These are phyloP conservation scores for Termitomyces sp. DNA, from an alignment of 768 basidiomycete genomes.

Conservation along the genomic window DNA sequence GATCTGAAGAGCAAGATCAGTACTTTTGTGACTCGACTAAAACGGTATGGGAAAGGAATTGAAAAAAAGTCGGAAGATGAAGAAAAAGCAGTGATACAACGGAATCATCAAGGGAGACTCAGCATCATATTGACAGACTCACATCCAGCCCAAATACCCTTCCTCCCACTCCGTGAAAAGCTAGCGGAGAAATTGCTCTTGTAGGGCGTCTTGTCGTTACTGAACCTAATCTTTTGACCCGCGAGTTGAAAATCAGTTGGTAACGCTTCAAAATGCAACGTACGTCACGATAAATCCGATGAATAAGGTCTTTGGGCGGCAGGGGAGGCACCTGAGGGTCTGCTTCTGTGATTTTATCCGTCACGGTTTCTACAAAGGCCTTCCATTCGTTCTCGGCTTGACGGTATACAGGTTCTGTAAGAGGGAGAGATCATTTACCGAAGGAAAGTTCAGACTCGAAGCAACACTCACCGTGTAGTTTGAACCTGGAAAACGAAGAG, in stretches of 20 bases:
- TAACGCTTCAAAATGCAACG: constrained; percentile 11
- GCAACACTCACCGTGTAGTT: constrained; percentile 54
- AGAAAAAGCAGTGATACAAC: background rate
- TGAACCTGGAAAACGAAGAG: constrained; percentile 55
- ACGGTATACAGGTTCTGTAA: constrained; percentile 69
- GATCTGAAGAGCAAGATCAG: constrained; percentile 35
- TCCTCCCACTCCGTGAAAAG: constrained; percentile 85
- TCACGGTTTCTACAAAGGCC: constrained; percentile 71
- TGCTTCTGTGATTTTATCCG: constrained; percentile 57
- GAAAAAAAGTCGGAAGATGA: background rate
- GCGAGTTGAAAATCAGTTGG: no score
- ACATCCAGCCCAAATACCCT: constrained; percentile 88
- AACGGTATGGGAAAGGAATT: background rate
- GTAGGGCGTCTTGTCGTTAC: constrained; percentile 95
- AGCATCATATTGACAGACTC: constrained; percentile 22
- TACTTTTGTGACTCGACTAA: background rate
- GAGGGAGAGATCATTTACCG: background rate
- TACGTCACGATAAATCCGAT: constrained; percentile 91
- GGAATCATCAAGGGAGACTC: background rate
- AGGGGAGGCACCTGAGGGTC: constrained; percentile 84
- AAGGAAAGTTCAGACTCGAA: background rate
- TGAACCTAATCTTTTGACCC: constrained; percentile 71
- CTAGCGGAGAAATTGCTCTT: constrained; percentile 77
- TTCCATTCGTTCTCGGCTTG: constrained; percentile 88
- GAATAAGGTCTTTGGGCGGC: constrained; percentile 87